A percentile compares a stretch with the other conserved stretches of the same genome.
Evolutionary conservation across 306 rosid genomes (phyloP).

Genomic region (Fagus crenata): DNA sequence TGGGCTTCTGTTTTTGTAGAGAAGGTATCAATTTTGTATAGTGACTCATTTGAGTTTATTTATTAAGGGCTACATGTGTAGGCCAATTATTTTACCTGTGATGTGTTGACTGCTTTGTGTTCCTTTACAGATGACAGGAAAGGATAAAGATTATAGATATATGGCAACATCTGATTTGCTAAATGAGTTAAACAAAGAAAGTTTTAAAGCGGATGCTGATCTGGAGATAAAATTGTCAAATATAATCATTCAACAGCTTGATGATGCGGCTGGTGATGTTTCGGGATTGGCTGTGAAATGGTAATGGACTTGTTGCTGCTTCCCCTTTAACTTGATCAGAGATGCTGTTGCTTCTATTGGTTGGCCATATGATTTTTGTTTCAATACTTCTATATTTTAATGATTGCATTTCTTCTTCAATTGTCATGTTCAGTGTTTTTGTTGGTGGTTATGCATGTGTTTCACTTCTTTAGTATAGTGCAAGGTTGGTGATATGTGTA

Average conservation of each 20-base stretch:
- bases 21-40: background rate
- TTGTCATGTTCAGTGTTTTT: background rate
- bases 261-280: slow-evolving; percentile 92
- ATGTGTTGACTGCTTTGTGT: background rate
- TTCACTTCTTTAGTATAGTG: background rate
- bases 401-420: background rate
- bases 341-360: background rate
- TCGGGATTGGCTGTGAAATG: slow-evolving; percentile 94
- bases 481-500: background rate
- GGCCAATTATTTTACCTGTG: background rate
- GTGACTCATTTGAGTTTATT: slow-evolving; percentile 15
- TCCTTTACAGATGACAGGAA: slow-evolving; percentile 75
- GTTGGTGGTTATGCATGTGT: background rate
- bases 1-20: background rate
- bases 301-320: slow-evolving; percentile 32
- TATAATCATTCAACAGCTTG: slow-evolving; percentile 89
- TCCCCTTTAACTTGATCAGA: background rate
- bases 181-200: slow-evolving; percentile 63
- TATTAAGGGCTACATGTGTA: background rate
- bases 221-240: slow-evolving; percentile 65
- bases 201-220: slow-evolving; percentile 77
- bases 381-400: background rate
- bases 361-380: background rate
- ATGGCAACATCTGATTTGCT: slow-evolving; percentile 97
- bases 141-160: slow-evolving; percentile 90